These are phyloP conservation scores for Gaertneriomyces sp. DNA, from an alignment of 192 early-diverging fungal genomes.

Conservation along the genomic window DNA sequence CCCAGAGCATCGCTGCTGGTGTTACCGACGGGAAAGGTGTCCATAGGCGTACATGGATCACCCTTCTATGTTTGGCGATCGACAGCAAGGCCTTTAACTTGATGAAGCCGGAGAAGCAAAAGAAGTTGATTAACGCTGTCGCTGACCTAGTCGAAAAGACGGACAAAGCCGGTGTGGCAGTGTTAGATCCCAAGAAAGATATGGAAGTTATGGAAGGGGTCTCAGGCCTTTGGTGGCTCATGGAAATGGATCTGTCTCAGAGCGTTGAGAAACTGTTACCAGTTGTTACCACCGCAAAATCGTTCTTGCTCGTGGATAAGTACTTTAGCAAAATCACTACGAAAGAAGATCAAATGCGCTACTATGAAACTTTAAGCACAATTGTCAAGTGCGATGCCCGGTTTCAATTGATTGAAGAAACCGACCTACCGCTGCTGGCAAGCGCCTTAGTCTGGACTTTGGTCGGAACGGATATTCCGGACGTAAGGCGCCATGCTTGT, in stretches of 20 bases:
- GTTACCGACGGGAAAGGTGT: conserved; percentile 59
- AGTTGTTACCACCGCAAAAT: conserved; percentile 13
- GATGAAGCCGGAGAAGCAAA: background rate
- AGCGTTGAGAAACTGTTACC: background rate
- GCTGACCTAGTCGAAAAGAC: conserved; percentile 45
- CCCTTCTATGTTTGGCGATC: background rate
- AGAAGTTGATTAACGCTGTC: conserved; percentile 52
- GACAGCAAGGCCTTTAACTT: background rate
- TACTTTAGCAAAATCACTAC: conserved; percentile 48
- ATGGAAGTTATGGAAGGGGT: conserved; percentile 40
- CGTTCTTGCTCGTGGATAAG: conserved; percentile 79
- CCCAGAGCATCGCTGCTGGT: conserved; percentile 48
- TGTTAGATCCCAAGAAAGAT: conserved; percentile 53
- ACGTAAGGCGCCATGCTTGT: conserved; percentile 33
- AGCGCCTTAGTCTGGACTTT: conserved; percentile 56
- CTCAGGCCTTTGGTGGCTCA: conserved; percentile 31
- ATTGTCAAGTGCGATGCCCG: conserved; percentile 34
- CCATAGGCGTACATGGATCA: conserved; percentile 52
- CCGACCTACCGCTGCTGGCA: conserved; percentile 36
- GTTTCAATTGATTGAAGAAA: conserved; percentile 20
- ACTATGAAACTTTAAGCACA: background rate
- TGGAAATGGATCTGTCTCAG: conserved; percentile 12
- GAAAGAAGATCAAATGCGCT: no score
- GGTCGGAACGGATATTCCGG: conserved; percentile 36
- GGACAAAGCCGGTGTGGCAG: conserved; percentile 35